Evolutionary conservation across 169 alveolate species (phyloP).

Genomic region (Plasmodium coatneyi): DNA sequence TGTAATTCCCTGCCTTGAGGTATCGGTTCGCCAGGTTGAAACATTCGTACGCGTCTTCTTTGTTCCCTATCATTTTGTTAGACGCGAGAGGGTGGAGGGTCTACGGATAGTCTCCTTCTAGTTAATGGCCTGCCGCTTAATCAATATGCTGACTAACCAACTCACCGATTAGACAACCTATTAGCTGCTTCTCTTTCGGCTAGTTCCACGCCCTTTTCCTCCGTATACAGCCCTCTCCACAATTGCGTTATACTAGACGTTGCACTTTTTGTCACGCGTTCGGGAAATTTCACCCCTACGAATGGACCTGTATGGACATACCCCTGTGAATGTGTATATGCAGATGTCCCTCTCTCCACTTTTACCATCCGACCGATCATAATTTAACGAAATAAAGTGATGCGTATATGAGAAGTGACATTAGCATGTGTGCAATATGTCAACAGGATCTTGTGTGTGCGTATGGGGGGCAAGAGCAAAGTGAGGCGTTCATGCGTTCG

Average conservation of each 20-base stretch:
- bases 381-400: background rate
- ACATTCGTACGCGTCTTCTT: constrained; percentile 72
- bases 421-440: background rate
- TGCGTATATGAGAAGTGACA: background rate
- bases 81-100: background rate
- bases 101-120: background rate
- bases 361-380: background rate
- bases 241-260: background rate
- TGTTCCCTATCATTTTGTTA: constrained; percentile 63
- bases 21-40: constrained; percentile 56
- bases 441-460: background rate
- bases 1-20: constrained; percentile 62
- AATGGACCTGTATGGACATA: background rate
- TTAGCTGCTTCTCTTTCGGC: background rate
- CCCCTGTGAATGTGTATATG: background rate
- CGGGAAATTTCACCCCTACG: background rate
- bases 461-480: background rate
- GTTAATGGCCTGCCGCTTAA: background rate
- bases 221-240: background rate
- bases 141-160: background rate
- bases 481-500: background rate
- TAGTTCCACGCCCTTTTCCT: background rate
- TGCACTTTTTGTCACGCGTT: background rate
- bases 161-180: background rate
- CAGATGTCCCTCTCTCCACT: background rate